Percentiles rank a stretch among this genome's conserved stretches.
These are phyloP conservation scores for Trypethelium eluteriae DNA, from an alignment of 495 filamentous ascomycete species.

Conservation along the genomic window DNA sequence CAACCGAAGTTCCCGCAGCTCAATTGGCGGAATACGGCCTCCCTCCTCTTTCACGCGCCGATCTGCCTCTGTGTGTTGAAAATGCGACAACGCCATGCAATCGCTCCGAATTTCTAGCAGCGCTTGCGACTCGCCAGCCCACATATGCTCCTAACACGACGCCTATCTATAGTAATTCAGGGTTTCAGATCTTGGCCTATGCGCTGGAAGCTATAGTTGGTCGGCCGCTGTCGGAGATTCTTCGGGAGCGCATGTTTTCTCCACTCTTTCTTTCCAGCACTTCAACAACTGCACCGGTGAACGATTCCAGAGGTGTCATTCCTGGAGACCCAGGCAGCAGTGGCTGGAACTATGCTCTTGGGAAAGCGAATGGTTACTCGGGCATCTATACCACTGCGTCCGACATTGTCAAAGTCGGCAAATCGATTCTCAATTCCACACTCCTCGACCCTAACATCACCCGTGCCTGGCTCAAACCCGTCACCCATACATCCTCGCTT, in stretches of 20 bases:
- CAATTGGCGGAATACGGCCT: conserved; percentile 13
- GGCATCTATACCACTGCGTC: conserved; percentile 23
- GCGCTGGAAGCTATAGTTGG: conserved; percentile 49
- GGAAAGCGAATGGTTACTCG: conserved; percentile 17
- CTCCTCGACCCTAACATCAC: conserved; percentile 19
- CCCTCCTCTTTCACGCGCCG: conserved; percentile 16
- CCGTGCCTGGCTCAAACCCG: conserved; percentile 28
- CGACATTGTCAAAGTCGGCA: conserved; percentile 25
- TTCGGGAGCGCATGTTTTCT: conserved; percentile 33
- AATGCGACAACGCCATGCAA: conserved; percentile 22
- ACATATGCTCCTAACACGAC: conserved; percentile 43
- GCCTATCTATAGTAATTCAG: conserved; percentile 52
- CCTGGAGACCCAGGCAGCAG: conserved; percentile 17
- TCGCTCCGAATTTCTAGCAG: conserved; percentile 47
- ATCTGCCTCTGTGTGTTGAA: conserved; percentile 14
- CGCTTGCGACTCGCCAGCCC: conserved; percentile 42
- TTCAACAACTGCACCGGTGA: not conserved
- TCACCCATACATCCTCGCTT: conserved; percentile 19
- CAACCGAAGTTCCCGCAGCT: not conserved
- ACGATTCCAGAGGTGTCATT: conserved; percentile 20
- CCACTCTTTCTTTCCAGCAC: not conserved
- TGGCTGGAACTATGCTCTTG: conserved; percentile 18
- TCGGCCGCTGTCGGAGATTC: conserved; percentile 38
- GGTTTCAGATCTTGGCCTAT: conserved; percentile 47
- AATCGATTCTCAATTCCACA: conserved; percentile 23